Evolutionary conservation across 129 eudicot species (phyloP), one percentile per base, ranked within the genome.

Genomic region (Chrysanthemum lavandulifolium): DNA sequence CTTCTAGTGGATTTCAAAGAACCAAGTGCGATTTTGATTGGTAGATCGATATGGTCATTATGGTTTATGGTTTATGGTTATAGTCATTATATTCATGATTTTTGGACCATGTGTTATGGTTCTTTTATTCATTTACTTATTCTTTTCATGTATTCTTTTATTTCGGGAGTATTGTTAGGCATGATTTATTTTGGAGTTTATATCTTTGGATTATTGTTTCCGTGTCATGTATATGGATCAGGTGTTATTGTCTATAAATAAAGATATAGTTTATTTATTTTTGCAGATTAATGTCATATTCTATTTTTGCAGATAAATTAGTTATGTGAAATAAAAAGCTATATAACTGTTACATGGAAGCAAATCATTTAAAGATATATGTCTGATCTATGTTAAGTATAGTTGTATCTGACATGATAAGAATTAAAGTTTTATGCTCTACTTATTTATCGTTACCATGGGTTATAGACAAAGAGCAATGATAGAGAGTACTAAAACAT

Each of bases 11-110:
- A 49, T 73, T 73, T 73, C 69, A 73, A 3, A 73, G 77, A 25
- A 61, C 77, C 69, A 73, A 73, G 58, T 73, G 77, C 49, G 69
- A 61, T 61, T 23, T 73, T 36, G 77, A 73, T 73, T 73, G 77
- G 77, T 73, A 73, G 61, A 49, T 11, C 25, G 45, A 40, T 40
- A 6, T 59, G 14, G 19, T 67, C 3, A 45, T 3, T 27, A 27
- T 29, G 13, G 5, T 58, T 58, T 19, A 58, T 58, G 33, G 36
- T 62, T 33, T 3, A 15, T 43, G 3, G n/a, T 62, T 13, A 47
- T 67, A 15, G 11, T 25, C 59, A 48, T 13, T 7, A 11, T 25
- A 2, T 67, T 19, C 50, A 55, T n/a, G 51, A 69, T 31, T 69
- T 25, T 52, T 53, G 62, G 73, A 69, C 55, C 62, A 50, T 18